Base-by-base conservation (phyloP, 73 alveolate genomes). In the Uronychia setigera region DNA sequence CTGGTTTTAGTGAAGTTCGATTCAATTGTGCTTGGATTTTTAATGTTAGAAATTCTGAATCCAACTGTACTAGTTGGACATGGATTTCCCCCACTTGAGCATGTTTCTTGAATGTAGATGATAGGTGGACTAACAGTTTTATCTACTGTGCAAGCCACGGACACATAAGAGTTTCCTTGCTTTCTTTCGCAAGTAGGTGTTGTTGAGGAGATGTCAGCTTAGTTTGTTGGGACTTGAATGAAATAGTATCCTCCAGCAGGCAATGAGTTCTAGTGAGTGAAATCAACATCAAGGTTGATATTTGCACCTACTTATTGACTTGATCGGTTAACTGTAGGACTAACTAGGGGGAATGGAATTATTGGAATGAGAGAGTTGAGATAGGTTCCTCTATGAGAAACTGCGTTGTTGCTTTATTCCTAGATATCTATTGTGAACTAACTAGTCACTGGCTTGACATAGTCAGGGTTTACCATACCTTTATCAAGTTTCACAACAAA, bases 1-100 rank as follows among this genome's bases (percentile, higher is more conserved):
- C 83, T 74, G 0, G 83, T 74, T 0, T 79, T 60, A 26, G 83
- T 80, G 9, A 74, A 60, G 57, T 82, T 82, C 26, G 89, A 80
- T 1, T 80, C 60, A 1, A 82, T 27, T 14, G 32, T 14, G 30
- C 57, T 58, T 0, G 89, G 89, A 35, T 82, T 82, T 1, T 5
- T 26, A 0, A 74, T 32, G 33, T 77, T 76, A 58, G 35, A 35
- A 9, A 82, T 26, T 26, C 31, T 29, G 74, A 82, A 33, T 28
- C 78, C 26, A 26, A 9, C 1, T 25, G 59, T 59, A 0, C 79
- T 74, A 1, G 79, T 59, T 74, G 33, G 78, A 35, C 89, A 82
- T 0, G 77, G 60, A 19, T 67, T 35, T 1, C 79, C 83, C 0
- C 83, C 83, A 5, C 78, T 78, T 9, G 89, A 29, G 33, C 89